Evolutionary conservation across 192 early-diverging fungal genomes (phyloP), one percentile per base, ranked within the genome.

Genomic region (Geosiphon pyriformis): DNA sequence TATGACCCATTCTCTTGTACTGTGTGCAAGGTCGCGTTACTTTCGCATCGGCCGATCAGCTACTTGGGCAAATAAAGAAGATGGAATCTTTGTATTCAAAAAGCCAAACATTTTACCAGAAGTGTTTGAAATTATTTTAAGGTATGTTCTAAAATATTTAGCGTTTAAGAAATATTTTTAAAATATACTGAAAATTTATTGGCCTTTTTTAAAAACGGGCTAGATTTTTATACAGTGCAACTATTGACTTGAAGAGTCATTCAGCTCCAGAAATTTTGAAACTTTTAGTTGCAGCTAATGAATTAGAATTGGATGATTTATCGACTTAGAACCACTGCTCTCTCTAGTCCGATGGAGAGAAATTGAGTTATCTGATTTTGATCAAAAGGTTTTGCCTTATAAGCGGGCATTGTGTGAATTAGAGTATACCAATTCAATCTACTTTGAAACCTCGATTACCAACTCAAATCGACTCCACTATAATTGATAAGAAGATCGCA

Each of bases 41-140:
- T 67, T 67, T 47, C 34, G 27, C 11, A 26, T 23, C 10, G 65
- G 50, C 6, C 35, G 54, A 4, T 67, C 65, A 25, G 7, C 29
- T 31, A 8, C 34, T 2, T 67, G 65, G 54, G 34, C 46, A 27
- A 66, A 34, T 31, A 25, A 67, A 56, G 25, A 67, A 66, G 27
- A 67, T 29, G 65, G 54, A 17, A 7, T 46, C 17, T 54, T 56
- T 32, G 17, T 33, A 15, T 57, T 67, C 32, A 46, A 42, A 31
- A 67, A 67, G 48, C 65, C 65, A 20, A 67, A 67, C 53, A 57
- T 67, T 47, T 57, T 54, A 23, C 25, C 33, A 26, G 6, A 26
- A 31, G 31, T 46, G 18, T 67, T 67, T 57, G 29, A 35, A 47
- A 27, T 67, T 18, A 47, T 56, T 11, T 1, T 67, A 1, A 57